Conservation (phyloP, 2,329 filamentous ascomycete species). For the Tolypocladium guangdongense region DNA sequence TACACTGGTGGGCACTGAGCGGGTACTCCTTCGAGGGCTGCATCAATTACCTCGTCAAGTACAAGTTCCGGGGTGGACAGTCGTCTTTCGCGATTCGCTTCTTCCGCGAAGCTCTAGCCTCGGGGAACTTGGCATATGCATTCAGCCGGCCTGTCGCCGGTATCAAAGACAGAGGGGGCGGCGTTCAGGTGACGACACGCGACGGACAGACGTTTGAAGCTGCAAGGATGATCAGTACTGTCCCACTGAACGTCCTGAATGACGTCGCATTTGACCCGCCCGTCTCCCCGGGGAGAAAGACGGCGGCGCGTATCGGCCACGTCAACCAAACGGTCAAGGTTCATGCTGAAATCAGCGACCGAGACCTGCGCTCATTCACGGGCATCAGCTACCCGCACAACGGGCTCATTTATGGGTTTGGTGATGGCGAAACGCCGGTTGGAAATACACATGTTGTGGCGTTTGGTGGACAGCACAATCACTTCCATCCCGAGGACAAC, state of each 20-base stretch:
- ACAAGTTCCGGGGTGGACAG: constrained; percentile 32
- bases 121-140: constrained; percentile 26
- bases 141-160: constrained; percentile 27
- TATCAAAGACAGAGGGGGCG: constrained; percentile 15
- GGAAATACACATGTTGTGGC: constrained; percentile 37
- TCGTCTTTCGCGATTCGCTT: constrained; percentile 32
- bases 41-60: constrained; percentile 27
- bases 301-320: constrained; percentile 26
- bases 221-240: constrained; percentile 25
- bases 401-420: constrained; percentile 29
- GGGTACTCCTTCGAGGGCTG: constrained; percentile 29
- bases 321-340: constrained; percentile 35
- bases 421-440: constrained; percentile 30
- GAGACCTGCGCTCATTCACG: constrained; percentile 30
- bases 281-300: constrained; percentile 20
- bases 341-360: constrained; percentile 30
- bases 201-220: constrained; percentile 18
- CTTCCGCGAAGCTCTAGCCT: constrained; percentile 29
- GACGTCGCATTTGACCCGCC: constrained; percentile 29
- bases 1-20: constrained; percentile 36
- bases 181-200: constrained; percentile 22
- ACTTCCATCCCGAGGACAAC: constrained; percentile 31
- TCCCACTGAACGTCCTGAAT: constrained; percentile 33
- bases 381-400: constrained; percentile 32
- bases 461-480: constrained; percentile 31